phyloP scores from a whole-genome alignment of 192 early-diverging fungal species.

The Backusella macrospora region DNA sequence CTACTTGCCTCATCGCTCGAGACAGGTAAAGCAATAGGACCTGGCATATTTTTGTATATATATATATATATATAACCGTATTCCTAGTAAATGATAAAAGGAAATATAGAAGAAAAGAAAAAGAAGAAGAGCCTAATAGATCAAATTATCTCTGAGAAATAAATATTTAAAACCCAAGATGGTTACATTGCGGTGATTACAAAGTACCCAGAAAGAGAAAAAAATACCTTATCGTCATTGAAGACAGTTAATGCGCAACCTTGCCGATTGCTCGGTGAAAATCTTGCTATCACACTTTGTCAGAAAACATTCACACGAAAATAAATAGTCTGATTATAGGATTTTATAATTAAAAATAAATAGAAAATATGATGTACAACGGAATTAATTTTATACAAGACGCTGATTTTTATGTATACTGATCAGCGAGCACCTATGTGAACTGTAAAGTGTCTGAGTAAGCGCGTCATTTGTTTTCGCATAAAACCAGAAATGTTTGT shows the following conservation, averaged over 20 bases:
- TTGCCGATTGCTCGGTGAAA: conserved; percentile 13
- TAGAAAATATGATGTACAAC: too few species aligned
- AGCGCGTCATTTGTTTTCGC: not conserved
- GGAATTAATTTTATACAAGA: too few species aligned
- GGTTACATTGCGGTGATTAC: not conserved
- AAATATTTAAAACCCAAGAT: not conserved
- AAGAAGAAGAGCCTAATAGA: not conserved
- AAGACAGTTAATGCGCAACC: not conserved
- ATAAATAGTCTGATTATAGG: not conserved
- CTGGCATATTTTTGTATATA: not conserved
- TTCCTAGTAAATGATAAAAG: not conserved
- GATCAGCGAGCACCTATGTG: not conserved
- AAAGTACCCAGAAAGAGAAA: conserved; percentile 9
- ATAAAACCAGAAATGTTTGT: not conserved
- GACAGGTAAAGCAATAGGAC: conserved; percentile 6
- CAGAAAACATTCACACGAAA: conserved; percentile 15
- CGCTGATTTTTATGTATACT: not conserved
- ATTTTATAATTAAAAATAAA: not conserved
- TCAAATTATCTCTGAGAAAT: not conserved
- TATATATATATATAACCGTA: not conserved
- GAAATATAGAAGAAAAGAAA: not conserved
- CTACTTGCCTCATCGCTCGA: not conserved
- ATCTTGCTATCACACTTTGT: not conserved
- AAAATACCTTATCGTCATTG: not conserved
- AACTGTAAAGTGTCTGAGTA: too few species aligned